Percentiles rank a stretch among this genome's conserved stretches.
Conservation (phyloP, 345 rosid species). For the Abelmoschus esculentus region DNA sequence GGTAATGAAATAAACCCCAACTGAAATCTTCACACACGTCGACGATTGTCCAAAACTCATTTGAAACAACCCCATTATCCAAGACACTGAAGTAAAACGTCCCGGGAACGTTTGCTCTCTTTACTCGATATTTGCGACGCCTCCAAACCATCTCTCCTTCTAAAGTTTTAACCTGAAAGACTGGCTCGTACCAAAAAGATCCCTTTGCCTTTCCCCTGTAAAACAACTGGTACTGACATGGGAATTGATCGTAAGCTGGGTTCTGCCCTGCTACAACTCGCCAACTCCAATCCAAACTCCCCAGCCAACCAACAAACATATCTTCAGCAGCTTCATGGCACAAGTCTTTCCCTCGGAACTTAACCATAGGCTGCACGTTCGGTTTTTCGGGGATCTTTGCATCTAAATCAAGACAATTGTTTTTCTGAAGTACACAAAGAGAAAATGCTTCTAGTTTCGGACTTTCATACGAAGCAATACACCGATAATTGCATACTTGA, state of each 20-base stretch:
- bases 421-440: slow-evolving; percentile 73
- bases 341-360: slow-evolving; percentile 51
- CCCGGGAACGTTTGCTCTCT: slow-evolving; percentile 57
- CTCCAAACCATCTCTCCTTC: slow-evolving; percentile 79
- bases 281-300: slow-evolving; percentile 84
- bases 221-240: slow-evolving; percentile 87
- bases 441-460: slow-evolving; percentile 81
- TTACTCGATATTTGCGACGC: slow-evolving; percentile 77
- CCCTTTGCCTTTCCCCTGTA: slow-evolving; percentile 88
- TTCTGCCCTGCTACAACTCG: slow-evolving; percentile 89
- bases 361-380: slow-evolving; percentile 53
- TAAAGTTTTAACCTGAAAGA: slow-evolving; percentile 74
- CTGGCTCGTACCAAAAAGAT: slow-evolving; percentile 91
- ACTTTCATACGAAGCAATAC: slow-evolving; percentile 95
- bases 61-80: slow-evolving; percentile 89
- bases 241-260: slow-evolving; percentile 95
- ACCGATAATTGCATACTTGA: slow-evolving; percentile 83
- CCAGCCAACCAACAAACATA: slow-evolving; percentile 88
- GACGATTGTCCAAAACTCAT: slow-evolving; percentile 84
- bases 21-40: slow-evolving; percentile 74
- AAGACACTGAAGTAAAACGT: slow-evolving; percentile 75
- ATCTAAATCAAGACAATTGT: slow-evolving; percentile 73
- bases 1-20: slow-evolving; percentile 89
- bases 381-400: slow-evolving; percentile 75
- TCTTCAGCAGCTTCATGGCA: slow-evolving; percentile 72